phyloP scores from a whole-genome alignment of 164 flowering plant genomes.

The Saururus chinensis region DNA sequence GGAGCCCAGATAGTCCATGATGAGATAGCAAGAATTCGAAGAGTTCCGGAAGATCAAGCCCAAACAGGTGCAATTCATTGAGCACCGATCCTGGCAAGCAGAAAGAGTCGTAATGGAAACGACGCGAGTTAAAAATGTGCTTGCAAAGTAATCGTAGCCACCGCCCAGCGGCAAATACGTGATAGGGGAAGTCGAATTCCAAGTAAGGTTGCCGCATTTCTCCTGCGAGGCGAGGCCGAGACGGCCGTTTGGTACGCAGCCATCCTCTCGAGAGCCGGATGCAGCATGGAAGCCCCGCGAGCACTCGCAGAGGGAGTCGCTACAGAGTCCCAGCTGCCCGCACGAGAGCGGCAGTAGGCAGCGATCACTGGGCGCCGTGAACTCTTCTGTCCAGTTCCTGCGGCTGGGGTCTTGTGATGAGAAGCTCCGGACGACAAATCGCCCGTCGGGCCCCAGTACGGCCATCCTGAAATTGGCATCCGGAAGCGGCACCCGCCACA shows the following conservation, averaged over 20 bases:
- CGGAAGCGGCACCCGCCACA: conserved; percentile 28
- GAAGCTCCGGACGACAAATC: conserved; percentile 31
- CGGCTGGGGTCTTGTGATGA: conserved; percentile 6
- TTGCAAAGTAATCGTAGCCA: conserved; percentile 47
- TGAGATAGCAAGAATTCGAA: conserved; percentile 49
- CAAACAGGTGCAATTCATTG: conserved; percentile 60
- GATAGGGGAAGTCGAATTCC: not conserved
- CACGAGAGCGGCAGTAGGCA: conserved; percentile 56
- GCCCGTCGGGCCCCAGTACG: conserved; percentile 37
- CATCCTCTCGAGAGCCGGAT: conserved; percentile 1
- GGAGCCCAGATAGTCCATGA: conserved; percentile 53
- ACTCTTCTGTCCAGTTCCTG: conserved; percentile 19
- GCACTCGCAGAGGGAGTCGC: conserved; percentile 46
- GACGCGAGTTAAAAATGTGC: conserved; percentile 24
- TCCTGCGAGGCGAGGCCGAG: conserved; percentile 29
- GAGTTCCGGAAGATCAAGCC: conserved; percentile 57
- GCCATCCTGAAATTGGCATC: conserved; percentile 39
- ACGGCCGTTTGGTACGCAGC: conserved; percentile 33
- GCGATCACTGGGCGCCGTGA: conserved; percentile 33
- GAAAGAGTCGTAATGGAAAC: conserved; percentile 22
- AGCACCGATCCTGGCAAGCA: conserved; percentile 47
- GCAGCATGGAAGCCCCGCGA: conserved; percentile 26
- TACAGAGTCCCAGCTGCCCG: conserved; percentile 52
- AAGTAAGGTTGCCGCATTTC: conserved; percentile 18
- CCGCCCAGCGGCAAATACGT: conserved; percentile 37